phyloP scores from a whole-genome alignment of 2,329 filamentous ascomycete genomes.

The Pyricularia sp. region DNA sequence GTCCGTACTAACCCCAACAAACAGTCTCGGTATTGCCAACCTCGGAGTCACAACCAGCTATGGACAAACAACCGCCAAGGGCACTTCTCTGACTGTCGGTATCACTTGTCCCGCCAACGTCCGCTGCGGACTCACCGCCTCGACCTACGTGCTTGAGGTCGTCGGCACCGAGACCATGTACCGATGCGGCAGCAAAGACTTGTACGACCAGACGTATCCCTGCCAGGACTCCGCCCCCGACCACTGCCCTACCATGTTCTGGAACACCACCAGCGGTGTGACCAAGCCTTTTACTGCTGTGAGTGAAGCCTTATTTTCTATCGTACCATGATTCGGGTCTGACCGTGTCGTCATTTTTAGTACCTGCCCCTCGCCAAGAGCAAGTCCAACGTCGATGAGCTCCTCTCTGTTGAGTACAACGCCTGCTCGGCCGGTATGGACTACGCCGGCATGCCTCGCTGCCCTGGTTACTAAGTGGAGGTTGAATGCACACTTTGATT shows the following conservation, averaged over 20 bases:
- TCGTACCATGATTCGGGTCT: neutral
- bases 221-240: neutral
- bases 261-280: neutral
- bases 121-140: constrained; percentile 6
- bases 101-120: constrained; percentile 4
- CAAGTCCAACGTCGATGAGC: constrained; percentile 1
- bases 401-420: constrained; percentile 1
- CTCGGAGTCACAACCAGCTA: constrained; percentile 1
- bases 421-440: constrained; percentile 1
- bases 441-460: neutral
- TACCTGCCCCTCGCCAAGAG: neutral
- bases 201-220: neutral
- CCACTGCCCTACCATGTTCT: neutral
- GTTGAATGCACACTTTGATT: neutral
- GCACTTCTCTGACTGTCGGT: neutral
- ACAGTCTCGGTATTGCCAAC: neutral
- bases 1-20: too few species aligned
- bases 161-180: neutral
- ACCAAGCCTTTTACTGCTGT: constrained; percentile 2
- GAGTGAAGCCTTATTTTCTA: neutral
- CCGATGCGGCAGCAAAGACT: neutral
- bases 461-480: neutral
- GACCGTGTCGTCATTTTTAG: neutral
- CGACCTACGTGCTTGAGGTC: constrained; percentile 3
- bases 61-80: neutral